Evolutionary conservation across 345 rosid species (phyloP).

Genomic region (Erucastrum elatum): DNA sequence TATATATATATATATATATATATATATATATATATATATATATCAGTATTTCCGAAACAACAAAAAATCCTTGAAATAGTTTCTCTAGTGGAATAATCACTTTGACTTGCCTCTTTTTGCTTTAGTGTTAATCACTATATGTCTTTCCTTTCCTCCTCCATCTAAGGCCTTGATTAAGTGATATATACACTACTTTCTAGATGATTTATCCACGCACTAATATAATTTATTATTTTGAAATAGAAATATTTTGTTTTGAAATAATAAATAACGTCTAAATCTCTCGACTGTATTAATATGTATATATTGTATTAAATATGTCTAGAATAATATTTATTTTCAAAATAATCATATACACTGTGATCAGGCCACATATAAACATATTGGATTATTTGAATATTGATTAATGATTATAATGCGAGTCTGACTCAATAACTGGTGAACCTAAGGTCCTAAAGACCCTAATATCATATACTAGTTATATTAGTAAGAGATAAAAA

Average conservation of each 20-base stretch:
- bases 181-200: conserved; percentile 1
- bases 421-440: neutral
- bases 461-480: too few relatives aligned
- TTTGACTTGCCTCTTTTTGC: conserved; percentile 17
- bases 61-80: neutral
- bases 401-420: neutral
- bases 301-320: neutral
- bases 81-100: conserved; percentile 22
- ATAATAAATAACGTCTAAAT: neutral
- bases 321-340: too few relatives aligned
- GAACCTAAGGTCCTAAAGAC: neutral
- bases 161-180: conserved; percentile 37
- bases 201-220: conserved; percentile 11
- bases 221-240: neutral
- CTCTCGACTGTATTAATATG: neutral
- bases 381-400: neutral
- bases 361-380: neutral
- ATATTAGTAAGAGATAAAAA: too few relatives aligned
- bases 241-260: neutral
- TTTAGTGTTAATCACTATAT: conserved; percentile 5
- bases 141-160: conserved; percentile 34
- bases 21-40: too few relatives aligned
- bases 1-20: too few relatives aligned
- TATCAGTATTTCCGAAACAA: neutral
- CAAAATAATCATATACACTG: neutral